A percentile compares a stretch with the other conserved stretches of the same genome.
Conservation (phyloP, 371 early-diverging fungal genomes). For the Syncephalastrum contaminatum region DNA sequence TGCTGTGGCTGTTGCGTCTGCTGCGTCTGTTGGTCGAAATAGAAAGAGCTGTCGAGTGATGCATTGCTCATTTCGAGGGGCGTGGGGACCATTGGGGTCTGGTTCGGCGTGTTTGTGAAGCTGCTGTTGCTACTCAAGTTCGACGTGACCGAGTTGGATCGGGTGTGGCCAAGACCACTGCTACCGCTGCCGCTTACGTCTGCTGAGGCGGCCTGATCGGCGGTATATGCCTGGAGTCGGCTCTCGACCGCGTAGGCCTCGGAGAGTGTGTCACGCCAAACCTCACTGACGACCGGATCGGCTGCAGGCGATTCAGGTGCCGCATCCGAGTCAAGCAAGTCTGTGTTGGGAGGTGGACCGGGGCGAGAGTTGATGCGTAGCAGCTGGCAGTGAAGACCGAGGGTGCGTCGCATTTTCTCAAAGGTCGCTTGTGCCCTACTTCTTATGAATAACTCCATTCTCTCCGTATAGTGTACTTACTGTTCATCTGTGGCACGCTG, state of each 20-base stretch:
- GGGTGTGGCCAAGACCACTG: constrained; percentile 7
- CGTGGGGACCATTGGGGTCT: background rate
- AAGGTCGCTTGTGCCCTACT: constrained; percentile 55
- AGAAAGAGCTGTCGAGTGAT: constrained; percentile 7
- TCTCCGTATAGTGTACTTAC: constrained; percentile 29
- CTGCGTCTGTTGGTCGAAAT: background rate
- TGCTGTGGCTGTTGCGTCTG: background rate
- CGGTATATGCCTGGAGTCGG: constrained; percentile 23
- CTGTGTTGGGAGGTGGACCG: constrained; percentile 13
- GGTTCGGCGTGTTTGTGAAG: constrained; percentile 1
- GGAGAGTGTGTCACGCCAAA: constrained; percentile 18
- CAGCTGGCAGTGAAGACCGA: constrained; percentile 67
- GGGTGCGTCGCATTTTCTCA: constrained; percentile 64
- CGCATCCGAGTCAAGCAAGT: constrained; percentile 28
- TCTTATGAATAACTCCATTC: background rate
- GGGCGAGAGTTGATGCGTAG: constrained; percentile 57
- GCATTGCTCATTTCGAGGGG: constrained; percentile 14
- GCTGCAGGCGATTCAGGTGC: constrained; percentile 15
- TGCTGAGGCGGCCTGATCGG: constrained; percentile 4
- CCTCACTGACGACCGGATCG: constrained; percentile 11
- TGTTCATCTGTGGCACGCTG: constrained; percentile 50
- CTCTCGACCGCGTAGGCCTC: constrained; percentile 28
- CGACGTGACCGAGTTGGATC: constrained; percentile 21
- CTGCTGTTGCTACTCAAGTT: constrained; percentile 7
- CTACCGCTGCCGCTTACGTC: background rate